These are phyloP conservation scores for Ascochyta viciae-villosae DNA, from an alignment of 2,329 filamentous ascomycete genomes.

Conservation along the genomic window DNA sequence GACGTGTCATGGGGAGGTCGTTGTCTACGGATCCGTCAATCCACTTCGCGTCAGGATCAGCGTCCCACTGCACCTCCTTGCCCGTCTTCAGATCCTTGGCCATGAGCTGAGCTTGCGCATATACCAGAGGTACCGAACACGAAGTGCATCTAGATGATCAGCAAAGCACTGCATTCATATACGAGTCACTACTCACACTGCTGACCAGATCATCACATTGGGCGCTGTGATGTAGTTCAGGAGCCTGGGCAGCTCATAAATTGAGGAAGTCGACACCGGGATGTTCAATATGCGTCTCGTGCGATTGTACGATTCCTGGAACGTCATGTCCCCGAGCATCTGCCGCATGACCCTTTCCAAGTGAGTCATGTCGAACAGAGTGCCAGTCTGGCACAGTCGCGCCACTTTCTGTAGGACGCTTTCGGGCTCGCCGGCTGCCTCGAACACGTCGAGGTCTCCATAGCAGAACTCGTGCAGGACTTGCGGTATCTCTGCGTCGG, in stretches of 20 bases:
- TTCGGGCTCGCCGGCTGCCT: conserved; percentile 65
- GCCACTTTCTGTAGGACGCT: conserved; percentile 72
- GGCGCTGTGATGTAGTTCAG: conserved; percentile 94
- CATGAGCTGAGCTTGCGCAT: conserved; percentile 77
- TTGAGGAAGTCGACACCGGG: conserved; percentile 84
- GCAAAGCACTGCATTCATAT: neutral
- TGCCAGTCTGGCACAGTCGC: conserved; percentile 79
- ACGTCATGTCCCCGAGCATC: conserved; percentile 87
- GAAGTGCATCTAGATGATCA: conserved; percentile 71
- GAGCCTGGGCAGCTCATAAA: conserved; percentile 85
- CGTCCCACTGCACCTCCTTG: conserved; percentile 81
- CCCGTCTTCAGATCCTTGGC: conserved; percentile 86
- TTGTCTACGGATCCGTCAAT: conserved; percentile 96
- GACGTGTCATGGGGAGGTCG: conserved; percentile 86
- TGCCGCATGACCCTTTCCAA: conserved; percentile 80
- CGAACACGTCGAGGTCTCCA: conserved; percentile 83
- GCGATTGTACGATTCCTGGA: conserved; percentile 95
- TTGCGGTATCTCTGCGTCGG: conserved; percentile 77
- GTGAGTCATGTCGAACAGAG: conserved; percentile 84
- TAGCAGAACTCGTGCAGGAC: conserved; percentile 75
- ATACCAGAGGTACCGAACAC: conserved; percentile 88
- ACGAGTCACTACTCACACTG: conserved; percentile 64
- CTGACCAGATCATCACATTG: conserved; percentile 95
- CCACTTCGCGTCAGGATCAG: conserved; percentile 77
- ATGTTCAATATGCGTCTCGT: conserved; percentile 92